phyloP scores from a whole-genome alignment of 1,284 basidiomycete genomes.

The Meripilus lineatus region DNA sequence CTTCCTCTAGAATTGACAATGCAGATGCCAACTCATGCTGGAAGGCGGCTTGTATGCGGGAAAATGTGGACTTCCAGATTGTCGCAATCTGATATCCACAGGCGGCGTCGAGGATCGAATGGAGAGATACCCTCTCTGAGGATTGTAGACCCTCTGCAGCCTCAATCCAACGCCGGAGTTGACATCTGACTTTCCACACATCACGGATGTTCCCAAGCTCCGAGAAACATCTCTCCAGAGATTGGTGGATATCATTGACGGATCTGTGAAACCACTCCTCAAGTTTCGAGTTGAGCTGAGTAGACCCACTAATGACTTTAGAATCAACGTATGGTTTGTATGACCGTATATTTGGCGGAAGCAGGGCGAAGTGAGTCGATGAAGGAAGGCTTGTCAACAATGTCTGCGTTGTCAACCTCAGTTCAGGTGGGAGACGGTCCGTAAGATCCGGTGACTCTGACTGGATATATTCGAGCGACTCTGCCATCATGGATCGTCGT shows the following conservation, averaged over 20 bases:
- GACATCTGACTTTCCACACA: slow-evolving; percentile 60
- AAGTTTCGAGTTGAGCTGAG: slow-evolving; percentile 44
- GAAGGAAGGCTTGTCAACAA: slow-evolving; percentile 65
- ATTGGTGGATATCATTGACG: slow-evolving; percentile 36
- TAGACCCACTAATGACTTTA: slow-evolving; percentile 46
- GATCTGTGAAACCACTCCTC: slow-evolving; percentile 58
- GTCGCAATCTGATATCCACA: slow-evolving; percentile 44
- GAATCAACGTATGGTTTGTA: slow-evolving; percentile 75
- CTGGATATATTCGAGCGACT: slow-evolving; percentile 56
- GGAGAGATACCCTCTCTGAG: slow-evolving; percentile 38
- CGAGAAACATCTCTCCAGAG: slow-evolving; percentile 51
- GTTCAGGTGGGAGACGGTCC: slow-evolving; percentile 42
- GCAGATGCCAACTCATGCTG: slow-evolving; percentile 33
- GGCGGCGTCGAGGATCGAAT: slow-evolving; percentile 42
- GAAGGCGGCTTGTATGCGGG: slow-evolving; percentile 41
- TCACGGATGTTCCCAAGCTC: slow-evolving; percentile 52
- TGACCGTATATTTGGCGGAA: slow-evolving; percentile 56
- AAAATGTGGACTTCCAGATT: slow-evolving; percentile 53
- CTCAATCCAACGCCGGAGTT: slow-evolving; percentile 42
- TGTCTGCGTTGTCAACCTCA: slow-evolving; percentile 56
- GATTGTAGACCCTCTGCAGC: slow-evolving; percentile 35
- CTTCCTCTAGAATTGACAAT: slow-evolving; percentile 25
- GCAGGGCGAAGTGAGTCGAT: slow-evolving; percentile 61
- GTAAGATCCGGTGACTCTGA: slow-evolving; percentile 31
- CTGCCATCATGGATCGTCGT: slow-evolving; percentile 45